phyloP scores from a whole-genome alignment of 2,329 filamentous ascomycete genomes.

The Taxawa tesnikishii region DNA sequence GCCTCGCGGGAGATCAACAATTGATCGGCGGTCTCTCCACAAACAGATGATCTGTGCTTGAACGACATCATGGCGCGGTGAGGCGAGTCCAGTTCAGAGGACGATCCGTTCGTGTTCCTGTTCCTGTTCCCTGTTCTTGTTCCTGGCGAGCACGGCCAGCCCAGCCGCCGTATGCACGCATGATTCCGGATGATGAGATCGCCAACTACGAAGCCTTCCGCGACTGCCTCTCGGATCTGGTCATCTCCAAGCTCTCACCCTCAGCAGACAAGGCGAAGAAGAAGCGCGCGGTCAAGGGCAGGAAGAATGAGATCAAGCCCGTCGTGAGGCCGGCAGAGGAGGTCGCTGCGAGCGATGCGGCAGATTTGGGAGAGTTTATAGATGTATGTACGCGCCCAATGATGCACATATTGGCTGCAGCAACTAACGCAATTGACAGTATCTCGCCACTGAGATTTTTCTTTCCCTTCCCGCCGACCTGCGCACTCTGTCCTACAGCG shows the following conservation, averaged over 20 bases:
- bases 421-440: conserved; percentile 27
- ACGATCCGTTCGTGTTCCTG: too few relatives aligned
- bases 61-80: background rate
- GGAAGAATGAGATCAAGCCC: conserved; percentile 27
- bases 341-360: conserved; percentile 32
- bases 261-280: conserved; percentile 34
- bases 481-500: conserved; percentile 48
- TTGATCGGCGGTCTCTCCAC: background rate
- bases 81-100: too few relatives aligned
- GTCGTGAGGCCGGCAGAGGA: conserved; percentile 12
- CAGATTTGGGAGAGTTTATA: conserved; percentile 68
- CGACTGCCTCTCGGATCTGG: conserved; percentile 58
- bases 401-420: background rate
- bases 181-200: conserved; percentile 26
- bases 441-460: conserved; percentile 61
- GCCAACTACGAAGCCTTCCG: conserved; percentile 57
- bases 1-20: background rate
- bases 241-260: conserved; percentile 49
- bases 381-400: conserved; percentile 34
- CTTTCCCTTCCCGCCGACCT: conserved; percentile 48
- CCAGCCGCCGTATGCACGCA: too few relatives aligned
- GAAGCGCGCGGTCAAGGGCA: conserved; percentile 26
- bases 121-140: too few relatives aligned
- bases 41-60: background rate
- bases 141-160: too few relatives aligned